A percentile compares a stretch with the other conserved stretches of the same genome.
phyloP scores from a whole-genome alignment of 139 green algal genomes.

The Ulvella scutata region DNA sequence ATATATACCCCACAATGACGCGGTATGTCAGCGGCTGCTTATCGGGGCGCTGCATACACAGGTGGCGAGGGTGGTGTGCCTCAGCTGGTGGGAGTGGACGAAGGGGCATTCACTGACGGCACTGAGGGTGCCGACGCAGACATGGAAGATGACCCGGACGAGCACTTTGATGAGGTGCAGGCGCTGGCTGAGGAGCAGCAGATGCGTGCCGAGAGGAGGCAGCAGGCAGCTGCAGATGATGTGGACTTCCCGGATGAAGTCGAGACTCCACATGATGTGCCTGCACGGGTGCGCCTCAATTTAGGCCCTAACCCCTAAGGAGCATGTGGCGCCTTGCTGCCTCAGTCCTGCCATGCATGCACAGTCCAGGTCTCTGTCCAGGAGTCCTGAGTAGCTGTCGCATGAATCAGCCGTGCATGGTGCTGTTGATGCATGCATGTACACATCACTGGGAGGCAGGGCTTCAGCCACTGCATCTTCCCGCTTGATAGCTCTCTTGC shows the following conservation, averaged over 20 bases:
- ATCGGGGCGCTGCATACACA: neutral
- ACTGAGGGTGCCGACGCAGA: slow-evolving; percentile 21
- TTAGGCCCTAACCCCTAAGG: too few relatives aligned
- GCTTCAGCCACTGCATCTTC: too few relatives aligned
- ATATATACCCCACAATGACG: too few relatives aligned
- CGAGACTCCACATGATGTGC: slow-evolving; percentile 51
- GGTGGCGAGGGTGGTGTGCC: neutral
- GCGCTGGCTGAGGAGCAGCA: slow-evolving; percentile 1
- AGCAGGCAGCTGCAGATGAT: slow-evolving; percentile 40
- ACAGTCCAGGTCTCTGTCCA: too few relatives aligned
- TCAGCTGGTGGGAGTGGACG: neutral
- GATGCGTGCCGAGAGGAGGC: neutral
- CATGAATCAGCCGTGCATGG: too few relatives aligned
- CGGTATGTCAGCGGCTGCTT: too few relatives aligned
- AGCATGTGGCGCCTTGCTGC: too few relatives aligned
- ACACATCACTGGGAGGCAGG: too few relatives aligned
- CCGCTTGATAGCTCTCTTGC: too few relatives aligned
- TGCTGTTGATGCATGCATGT: too few relatives aligned
- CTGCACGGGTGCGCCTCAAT: slow-evolving; percentile 39
- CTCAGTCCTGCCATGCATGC: too few relatives aligned
- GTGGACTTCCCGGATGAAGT: slow-evolving; percentile 79
- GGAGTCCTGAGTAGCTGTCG: too few relatives aligned
- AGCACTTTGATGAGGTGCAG: slow-evolving; percentile 5
- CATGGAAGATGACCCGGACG: slow-evolving; percentile 23
- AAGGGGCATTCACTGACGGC: neutral